Base-by-base conservation (phyloP, 108 stramenopile genomes). In the Nannochloropsis oceanica region DNA sequence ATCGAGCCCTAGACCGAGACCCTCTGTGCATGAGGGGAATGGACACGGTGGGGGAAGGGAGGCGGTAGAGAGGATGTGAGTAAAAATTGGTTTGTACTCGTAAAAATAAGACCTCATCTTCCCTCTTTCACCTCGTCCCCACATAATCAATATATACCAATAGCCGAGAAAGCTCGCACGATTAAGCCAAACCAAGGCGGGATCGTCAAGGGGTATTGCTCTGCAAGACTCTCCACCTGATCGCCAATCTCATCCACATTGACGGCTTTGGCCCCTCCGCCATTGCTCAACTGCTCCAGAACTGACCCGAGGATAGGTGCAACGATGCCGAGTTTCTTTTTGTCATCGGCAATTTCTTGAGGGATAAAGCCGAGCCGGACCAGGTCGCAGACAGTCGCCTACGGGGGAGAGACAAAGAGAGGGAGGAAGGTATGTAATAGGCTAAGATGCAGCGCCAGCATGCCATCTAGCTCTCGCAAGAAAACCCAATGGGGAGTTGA, bases 1-100 rank as follows among this genome's bases (percentile, higher is more conserved):
- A 89, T 96, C 94, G 82, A 96, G 94, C 46, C 90, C 92, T 13
- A 98, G 86, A 14, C 97, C 97, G 79, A 98, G 95, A 80, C 97
- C 97, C 88, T 97, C 97, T 88, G 96, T 89, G 9, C 95, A 95
- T 18, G 93, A 93, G 91, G 96, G 96, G 14, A 34, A 92, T 92
- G 84, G 96, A 95, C 84, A 93, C 94, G 89, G 92, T 96, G 96
- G 0, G 94, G 93, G 90, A 95, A 95, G 90, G 95, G 95, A 14
- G 93, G 92, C 11, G 93, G 92, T 80, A 94, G 88, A 80, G 91
- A 89, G 34, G 91, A 90, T 26, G 92, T 83, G 44, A 85, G 84
- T 79, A 81, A 84, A 81, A 25, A 84, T 0, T 82, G 79, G 83
- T 26, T 26, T 9, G 44, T 42, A 27, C 26, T 2, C 2, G 79